Conservation (phyloP, 805 yeast genomes). For the Komagataella ulmi region DNA sequence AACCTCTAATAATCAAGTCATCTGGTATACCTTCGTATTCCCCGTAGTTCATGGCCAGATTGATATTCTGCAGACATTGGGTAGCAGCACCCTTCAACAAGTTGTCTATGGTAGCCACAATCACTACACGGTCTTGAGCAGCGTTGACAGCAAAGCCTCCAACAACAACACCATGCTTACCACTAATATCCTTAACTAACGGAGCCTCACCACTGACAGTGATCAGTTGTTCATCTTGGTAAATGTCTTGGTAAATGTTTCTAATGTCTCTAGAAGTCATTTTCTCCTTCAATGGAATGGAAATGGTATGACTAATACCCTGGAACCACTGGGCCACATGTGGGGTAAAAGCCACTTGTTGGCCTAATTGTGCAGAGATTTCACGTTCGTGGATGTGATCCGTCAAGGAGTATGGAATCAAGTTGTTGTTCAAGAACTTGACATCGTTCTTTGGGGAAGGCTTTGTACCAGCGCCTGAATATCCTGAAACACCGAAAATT, state of each 20-base stretch:
- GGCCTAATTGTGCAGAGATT: constrained; percentile 69
- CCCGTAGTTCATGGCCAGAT: constrained; percentile 77
- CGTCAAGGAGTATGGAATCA: constrained; percentile 90
- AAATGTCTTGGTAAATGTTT: constrained; percentile 76
- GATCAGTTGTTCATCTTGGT: constrained; percentile 75
- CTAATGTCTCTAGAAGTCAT: constrained; percentile 74
- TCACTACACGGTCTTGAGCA: constrained; percentile 78
- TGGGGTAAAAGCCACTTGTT: constrained; percentile 79
- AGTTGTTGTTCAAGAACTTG: constrained; percentile 58
- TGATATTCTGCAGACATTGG: constrained; percentile 93
- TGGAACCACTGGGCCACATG: constrained; percentile 99
- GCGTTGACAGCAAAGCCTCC: constrained; percentile 95
- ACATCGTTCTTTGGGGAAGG: constrained; percentile 94
- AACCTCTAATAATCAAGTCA: constrained; percentile 40
- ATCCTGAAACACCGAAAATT: constrained; percentile 93
- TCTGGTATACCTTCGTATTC: constrained; percentile 94
- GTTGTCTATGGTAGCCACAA: constrained; percentile 93
- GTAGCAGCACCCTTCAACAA: constrained; percentile 97
- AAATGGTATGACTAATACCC: constrained; percentile 88
- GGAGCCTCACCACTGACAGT: constrained; percentile 89
- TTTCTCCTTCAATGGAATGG: constrained; percentile 68
- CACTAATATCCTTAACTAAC: constrained; percentile 78
- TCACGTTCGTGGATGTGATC: constrained; percentile 97
- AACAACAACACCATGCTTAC: constrained; percentile 87
- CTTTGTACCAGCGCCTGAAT: constrained; percentile 98